Base-by-base conservation (phyloP, 306 rosid species). In the Glycine tomentella region DNA sequence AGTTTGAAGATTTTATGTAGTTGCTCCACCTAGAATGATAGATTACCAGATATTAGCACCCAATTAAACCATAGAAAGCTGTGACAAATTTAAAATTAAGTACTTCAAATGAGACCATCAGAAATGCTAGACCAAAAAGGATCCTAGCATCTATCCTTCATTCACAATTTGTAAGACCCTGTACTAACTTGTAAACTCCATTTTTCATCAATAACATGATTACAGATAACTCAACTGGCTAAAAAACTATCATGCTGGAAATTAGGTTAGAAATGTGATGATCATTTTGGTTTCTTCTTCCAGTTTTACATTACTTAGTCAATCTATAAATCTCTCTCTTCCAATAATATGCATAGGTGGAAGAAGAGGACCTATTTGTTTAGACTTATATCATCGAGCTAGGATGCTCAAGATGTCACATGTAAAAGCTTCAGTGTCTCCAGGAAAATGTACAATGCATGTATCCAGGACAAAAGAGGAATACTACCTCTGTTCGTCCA, bases 1-100 rank as follows among this genome's bases (percentile, higher is more conserved):
- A 93, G 93, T 85, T 93, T 93, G 88, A 91, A 93, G 81, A 93
- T 93, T 87, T 93, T 93, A 81, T 93, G 97, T n/a, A 93, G 89
- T 88, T 93, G 98, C 83, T 93, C 98, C 84, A 93, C 97, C 98
- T 93, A 67, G 25, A 85, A 74, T 7, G 53, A 80, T 4, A 77
- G 52, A 69, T 20, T 64, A 59, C 17, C 50, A 78, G 74, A 65
- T 71, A 46, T 74, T 80, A 82, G 42, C n/a, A 80, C 51, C 73
- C 38, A 81, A 62, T 74, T 31, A 82, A 78, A 69, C 20, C 73
- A 78, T 69, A 17, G 67, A 59, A 75, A 52, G 48, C 42, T 74
- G 65, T 57, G 73, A 66, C 25, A 71, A 57, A 51, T 77, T 50
- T 38, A 68, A 66, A 38, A 46, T 45, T 42, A 58, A 68, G 58